These are phyloP conservation scores for Puccinia polysora DNA, from an alignment of 1,284 basidiomycete genomes.

Conservation along the genomic window DNA sequence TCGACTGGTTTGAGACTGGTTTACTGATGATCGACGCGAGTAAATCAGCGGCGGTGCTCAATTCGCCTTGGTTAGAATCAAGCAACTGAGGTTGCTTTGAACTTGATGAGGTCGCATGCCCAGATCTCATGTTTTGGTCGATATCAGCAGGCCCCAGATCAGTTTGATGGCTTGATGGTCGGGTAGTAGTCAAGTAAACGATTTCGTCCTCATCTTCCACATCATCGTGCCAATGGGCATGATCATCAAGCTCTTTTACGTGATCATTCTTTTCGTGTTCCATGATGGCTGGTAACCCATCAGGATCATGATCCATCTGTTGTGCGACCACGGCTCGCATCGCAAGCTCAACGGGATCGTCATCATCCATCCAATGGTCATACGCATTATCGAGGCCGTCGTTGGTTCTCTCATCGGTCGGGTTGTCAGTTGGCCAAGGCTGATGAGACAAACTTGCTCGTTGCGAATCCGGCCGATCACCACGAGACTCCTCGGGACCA, in stretches of 20 bases:
- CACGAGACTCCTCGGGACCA: not conserved
- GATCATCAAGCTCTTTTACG: not conserved
- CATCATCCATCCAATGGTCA: slow-evolving; percentile 19
- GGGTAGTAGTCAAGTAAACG: not conserved
- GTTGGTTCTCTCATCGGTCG: not conserved
- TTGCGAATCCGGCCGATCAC: not conserved
- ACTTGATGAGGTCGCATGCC: not conserved
- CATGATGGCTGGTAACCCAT: not conserved
- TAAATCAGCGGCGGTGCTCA: slow-evolving; percentile 36
- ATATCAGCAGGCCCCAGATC: not conserved
- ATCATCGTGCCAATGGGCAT: no score
- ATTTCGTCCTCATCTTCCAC: no score
- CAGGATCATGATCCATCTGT: slow-evolving; percentile 13
- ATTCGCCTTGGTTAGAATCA: not conserved
- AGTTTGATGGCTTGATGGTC: not conserved
- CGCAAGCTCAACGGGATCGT: slow-evolving; percentile 36
- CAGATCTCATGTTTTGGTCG: not conserved
- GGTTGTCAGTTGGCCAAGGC: not conserved
- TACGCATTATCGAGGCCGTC: not conserved
- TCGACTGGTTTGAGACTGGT: not conserved
- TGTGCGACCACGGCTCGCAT: slow-evolving; percentile 42
- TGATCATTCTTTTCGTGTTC: not conserved
- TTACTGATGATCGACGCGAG: slow-evolving; percentile 22
- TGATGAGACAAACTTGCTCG: not conserved
- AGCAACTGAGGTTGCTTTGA: not conserved